These are phyloP conservation scores for Scheffersomyces titani DNA, from an alignment of 1,139 yeast genomes.

Conservation along the genomic window DNA sequence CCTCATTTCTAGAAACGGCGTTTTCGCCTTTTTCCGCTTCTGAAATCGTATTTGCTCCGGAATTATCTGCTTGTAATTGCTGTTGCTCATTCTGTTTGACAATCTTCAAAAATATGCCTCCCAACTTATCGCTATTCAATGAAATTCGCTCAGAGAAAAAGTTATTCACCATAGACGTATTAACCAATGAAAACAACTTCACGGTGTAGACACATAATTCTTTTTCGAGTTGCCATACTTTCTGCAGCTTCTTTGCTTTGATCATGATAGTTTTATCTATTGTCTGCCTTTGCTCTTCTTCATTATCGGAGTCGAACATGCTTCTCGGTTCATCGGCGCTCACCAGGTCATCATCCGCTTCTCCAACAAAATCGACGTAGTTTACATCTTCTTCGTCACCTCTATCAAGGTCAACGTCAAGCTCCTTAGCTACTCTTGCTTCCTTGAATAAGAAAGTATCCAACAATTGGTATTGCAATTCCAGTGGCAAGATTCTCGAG, in stretches of 20 bases:
- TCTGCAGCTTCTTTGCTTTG: constrained; percentile 10
- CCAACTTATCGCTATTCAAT: constrained; percentile 51
- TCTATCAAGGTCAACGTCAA: constrained; percentile 49
- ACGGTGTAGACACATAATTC: constrained; percentile 52
- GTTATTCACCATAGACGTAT: constrained; percentile 36
- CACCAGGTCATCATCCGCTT: constrained; percentile 7
- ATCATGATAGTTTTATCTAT: constrained; percentile 1
- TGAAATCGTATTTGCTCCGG: background rate
- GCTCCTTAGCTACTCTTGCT: constrained; percentile 24
- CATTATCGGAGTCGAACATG: constrained; percentile 14
- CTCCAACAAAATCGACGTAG: constrained; percentile 36
- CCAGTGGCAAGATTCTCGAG: constrained; percentile 17
- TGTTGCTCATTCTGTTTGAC: constrained; percentile 17
- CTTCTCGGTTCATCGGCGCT: constrained; percentile 6
- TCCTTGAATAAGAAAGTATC: constrained; percentile 38
- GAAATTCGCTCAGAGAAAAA: constrained; percentile 38
- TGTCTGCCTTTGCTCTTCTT: constrained; percentile 16
- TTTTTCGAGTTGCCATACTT: constrained; percentile 40
- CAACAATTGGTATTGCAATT: constrained; percentile 26
- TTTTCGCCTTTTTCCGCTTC: background rate
- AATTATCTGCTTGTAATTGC: background rate
- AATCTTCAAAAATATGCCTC: constrained; percentile 34
- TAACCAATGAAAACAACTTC: constrained; percentile 49
- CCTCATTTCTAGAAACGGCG: background rate
- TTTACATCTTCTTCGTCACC: constrained; percentile 60